These are phyloP conservation scores for Claviceps spartinae DNA, from an alignment of 2,329 filamentous ascomycete genomes.

Conservation along the genomic window DNA sequence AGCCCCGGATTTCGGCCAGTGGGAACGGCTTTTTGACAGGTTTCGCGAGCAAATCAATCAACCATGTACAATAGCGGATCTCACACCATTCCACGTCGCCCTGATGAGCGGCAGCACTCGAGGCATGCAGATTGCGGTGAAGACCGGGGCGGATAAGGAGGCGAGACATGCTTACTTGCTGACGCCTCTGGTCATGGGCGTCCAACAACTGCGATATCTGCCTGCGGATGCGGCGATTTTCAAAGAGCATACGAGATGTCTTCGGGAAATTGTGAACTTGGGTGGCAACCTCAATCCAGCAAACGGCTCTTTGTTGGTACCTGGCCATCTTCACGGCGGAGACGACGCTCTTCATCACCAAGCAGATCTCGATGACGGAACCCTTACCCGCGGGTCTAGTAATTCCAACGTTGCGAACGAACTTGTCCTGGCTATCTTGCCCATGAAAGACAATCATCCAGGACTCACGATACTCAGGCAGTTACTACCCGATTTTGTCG, in stretches of 20 bases:
- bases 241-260: background rate
- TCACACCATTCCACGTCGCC: background rate
- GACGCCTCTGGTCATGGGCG: background rate
- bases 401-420: background rate
- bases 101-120: background rate
- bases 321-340: no score
- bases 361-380: no score
- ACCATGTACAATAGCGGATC: background rate
- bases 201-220: background rate
- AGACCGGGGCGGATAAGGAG: background rate
- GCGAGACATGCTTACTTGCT: background rate
- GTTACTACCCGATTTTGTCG: background rate
- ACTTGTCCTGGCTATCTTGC: background rate
- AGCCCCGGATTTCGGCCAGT: background rate
- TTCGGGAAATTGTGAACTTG: background rate
- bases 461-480: background rate
- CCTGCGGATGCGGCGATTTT: no score
- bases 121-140: background rate
- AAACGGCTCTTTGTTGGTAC: background rate
- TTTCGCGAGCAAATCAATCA: background rate
- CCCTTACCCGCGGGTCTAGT: no score
- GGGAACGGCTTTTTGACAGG: background rate
- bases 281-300: constrained; percentile 1
- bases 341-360: background rate
- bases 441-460: background rate